phyloP scores from a whole-genome alignment of 768 basidiomycete species.

The Neoboletus magnificus region DNA sequence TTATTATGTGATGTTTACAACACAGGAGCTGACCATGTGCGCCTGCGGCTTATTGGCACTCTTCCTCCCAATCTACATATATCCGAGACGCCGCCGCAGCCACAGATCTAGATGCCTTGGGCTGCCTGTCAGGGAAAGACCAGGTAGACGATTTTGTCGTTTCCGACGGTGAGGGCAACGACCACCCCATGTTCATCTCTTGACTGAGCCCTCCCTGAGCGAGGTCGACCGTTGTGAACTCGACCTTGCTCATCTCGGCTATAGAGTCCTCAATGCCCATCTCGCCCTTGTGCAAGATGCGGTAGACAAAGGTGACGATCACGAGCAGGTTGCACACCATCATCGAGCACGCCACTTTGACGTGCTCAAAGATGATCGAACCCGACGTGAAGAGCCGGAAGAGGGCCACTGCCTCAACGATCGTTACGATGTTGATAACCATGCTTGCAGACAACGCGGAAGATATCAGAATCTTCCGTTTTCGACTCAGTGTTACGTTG shows the following conservation, averaged over 20 bases:
- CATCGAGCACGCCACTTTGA: neutral
- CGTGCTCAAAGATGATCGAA: neutral
- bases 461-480: slow-evolving; percentile 17
- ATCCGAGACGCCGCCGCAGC: neutral
- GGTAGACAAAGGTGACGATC: slow-evolving; percentile 16
- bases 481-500: slow-evolving; percentile 10
- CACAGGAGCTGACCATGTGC: no score
- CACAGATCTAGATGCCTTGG: neutral
- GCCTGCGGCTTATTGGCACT: neutral
- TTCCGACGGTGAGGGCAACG: neutral
- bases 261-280: neutral
- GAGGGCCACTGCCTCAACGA: neutral
- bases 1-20: no score
- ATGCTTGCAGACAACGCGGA: neutral
- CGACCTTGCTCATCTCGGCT: neutral
- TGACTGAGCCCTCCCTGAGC: neutral
- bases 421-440: neutral
- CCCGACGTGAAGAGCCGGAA: neutral
- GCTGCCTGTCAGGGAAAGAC: neutral
- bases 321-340: slow-evolving; percentile 11
- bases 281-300: neutral
- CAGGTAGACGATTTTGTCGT: neutral
- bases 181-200: neutral
- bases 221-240: slow-evolving; percentile 6
- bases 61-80: neutral